A percentile compares a stretch with the other conserved stretches of the same genome.
Conservation (phyloP, 1,139 yeast genomes). For the Sugiyamaella xylanicola region DNA sequence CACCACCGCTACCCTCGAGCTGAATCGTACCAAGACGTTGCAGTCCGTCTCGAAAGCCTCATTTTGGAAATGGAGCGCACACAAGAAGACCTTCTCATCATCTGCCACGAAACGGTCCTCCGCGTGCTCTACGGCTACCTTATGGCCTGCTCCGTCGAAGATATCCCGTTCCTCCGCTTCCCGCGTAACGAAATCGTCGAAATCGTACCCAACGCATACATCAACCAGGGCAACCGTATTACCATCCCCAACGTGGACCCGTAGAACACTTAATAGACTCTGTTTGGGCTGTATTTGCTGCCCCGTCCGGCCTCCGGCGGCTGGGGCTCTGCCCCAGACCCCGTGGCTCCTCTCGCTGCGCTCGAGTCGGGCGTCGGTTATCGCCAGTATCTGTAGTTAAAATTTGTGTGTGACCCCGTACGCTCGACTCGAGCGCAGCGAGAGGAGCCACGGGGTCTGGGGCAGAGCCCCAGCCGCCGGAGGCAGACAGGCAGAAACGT, state of each 20-base stretch:
- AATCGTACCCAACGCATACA: constrained; percentile 84
- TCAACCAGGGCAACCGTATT: constrained; percentile 66
- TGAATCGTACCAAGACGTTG: constrained; percentile 94
- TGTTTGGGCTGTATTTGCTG: too few relatives aligned
- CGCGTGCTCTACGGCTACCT: constrained; percentile 89
- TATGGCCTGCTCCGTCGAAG: constrained; percentile 87
- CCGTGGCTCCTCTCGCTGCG: neutral
- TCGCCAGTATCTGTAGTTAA: too few relatives aligned
- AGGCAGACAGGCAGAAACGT: neutral
- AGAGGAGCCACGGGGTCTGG: constrained; percentile 7
- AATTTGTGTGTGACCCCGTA: too few relatives aligned
- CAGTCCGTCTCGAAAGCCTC: constrained; percentile 90
- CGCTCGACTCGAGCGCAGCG: neutral
- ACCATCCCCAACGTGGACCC: constrained; percentile 42
- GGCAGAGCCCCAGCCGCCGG: constrained; percentile 13
- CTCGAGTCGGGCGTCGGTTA: neutral
- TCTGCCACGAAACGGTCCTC: constrained; percentile 90
- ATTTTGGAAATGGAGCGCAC: constrained; percentile 91
- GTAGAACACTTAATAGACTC: constrained; percentile 17
- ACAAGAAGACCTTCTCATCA: constrained; percentile 82
- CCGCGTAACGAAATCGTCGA: constrained; percentile 83
- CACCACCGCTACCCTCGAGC: constrained; percentile 91
- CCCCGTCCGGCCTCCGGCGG: constrained; percentile 1
- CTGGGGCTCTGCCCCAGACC: constrained; percentile 1
- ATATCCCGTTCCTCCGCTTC: constrained; percentile 77